Base-by-base conservation (phyloP, 306 rosid genomes). In the Pyrus communis region DNA sequence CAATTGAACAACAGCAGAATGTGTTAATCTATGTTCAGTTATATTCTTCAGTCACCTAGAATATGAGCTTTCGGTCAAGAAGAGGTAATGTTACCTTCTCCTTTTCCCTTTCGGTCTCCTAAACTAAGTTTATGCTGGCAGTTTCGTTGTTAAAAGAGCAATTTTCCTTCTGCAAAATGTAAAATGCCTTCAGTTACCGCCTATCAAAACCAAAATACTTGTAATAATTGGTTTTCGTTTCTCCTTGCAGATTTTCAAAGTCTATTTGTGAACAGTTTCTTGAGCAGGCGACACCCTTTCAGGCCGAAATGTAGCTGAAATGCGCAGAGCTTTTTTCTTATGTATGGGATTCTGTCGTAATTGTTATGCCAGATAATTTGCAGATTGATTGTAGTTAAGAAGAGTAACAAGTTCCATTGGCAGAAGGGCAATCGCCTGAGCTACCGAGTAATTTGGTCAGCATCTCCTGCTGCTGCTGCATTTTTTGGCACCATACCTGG, bases 21-120 rank as follows among this genome's bases (percentile, higher is more conserved):
- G 28, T 18, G 30, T 0, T 58, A 40, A 81, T 52, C 51, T 52
- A 40, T 8, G 18, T 23, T 52, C 19, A 23, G 25, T 31, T 31
- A 9, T 23, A 68, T 74, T 84, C 76, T 83, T 82, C 57, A 45
- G 27, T 82, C 60, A 40, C 54, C 51, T 67, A 55, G 57, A 15
- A 17, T 25, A 38, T 66, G 79, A 61, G 78, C 64, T 80, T 79
- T 42, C 58, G 4, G 38, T 57, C 55, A 35, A 67, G 73, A 40
- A 60, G 70, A 80, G 93, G 89, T 86, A 84, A 31, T 69, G 75
- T 46, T 65, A 31, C 66, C 75, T 72, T 40, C 27, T 22, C 69
- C 21, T 54, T 45, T 22, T 77, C 59, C 40, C 73, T 30, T 40
- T 69, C 27, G 42, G 42, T 7, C 42, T 0, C 42, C 42, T 38